A percentile compares a stretch with the other conserved stretches of the same genome.
These are phyloP conservation scores for Dipteronia dyeriana DNA, from an alignment of 345 rosid species.

Conservation along the genomic window DNA sequence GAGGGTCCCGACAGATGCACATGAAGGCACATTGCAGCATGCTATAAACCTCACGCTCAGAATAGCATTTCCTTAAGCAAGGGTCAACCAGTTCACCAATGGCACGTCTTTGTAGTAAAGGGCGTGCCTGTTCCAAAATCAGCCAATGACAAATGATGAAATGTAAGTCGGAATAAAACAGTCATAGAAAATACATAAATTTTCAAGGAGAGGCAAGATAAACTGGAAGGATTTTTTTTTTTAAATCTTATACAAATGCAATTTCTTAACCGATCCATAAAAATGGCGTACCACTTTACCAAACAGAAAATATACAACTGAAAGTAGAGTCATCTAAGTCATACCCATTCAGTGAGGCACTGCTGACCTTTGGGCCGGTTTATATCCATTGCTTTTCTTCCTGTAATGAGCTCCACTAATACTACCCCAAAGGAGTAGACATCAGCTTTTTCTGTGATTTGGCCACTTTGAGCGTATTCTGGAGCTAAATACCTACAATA, in stretches of 20 bases:
- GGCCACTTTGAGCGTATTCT: conserved; percentile 96
- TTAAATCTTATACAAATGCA: background rate
- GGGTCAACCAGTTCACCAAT: conserved; percentile 82
- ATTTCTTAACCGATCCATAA: background rate
- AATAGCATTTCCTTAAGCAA: conserved; percentile 49
- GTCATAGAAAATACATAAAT: background rate
- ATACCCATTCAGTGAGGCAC: conserved; percentile 97
- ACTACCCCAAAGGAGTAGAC: conserved; percentile 95
- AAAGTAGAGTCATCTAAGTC: background rate
- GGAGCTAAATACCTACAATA: conserved; percentile 84
- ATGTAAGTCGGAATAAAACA: background rate
- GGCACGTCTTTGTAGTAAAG: conserved; percentile 70
- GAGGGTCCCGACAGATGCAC: conserved; percentile 87
- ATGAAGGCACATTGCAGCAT: conserved; percentile 91
- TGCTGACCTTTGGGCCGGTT: conserved; percentile 90
- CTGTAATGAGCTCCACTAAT: conserved; percentile 91
- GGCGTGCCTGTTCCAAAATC: conserved; percentile 70
- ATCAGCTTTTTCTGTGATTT: conserved; percentile 96
- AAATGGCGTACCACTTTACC: conserved; percentile 6
- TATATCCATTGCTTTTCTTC: conserved; percentile 94
- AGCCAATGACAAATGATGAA: background rate
- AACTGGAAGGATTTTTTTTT: background rate
- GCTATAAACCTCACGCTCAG: conserved; percentile 65
- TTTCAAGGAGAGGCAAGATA: background rate
- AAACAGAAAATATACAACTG: conserved; percentile 2